Evolutionary conservation across 2,329 filamentous ascomycete genomes (phyloP).

Genomic region (Ophiostoma pallidulum): DNA sequence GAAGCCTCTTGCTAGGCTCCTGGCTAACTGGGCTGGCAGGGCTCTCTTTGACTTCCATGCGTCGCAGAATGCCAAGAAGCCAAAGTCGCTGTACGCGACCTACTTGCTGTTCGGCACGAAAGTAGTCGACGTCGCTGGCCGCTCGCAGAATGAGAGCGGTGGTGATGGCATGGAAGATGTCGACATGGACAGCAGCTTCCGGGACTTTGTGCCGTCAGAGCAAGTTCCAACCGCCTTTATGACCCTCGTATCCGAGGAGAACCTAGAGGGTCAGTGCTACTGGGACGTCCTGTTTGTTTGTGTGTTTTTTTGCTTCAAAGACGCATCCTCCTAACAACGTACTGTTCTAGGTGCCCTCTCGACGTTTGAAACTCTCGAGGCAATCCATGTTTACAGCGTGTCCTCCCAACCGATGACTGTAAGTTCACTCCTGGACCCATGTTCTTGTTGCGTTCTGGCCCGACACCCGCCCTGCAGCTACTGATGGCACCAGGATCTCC

Average conservation of each 20-base stretch:
- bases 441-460: background rate
- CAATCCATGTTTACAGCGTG: slow-evolving; percentile 83
- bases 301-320: too few species aligned
- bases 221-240: slow-evolving; percentile 48
- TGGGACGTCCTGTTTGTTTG: too few species aligned
- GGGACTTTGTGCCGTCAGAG: slow-evolving; percentile 40
- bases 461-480: too few species aligned
- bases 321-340: too few species aligned
- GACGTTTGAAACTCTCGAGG: slow-evolving; percentile 62
- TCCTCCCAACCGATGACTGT: slow-evolving; percentile 60
- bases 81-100: slow-evolving; percentile 76
- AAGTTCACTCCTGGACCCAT: slow-evolving; percentile 12
- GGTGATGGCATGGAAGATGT: slow-evolving; percentile 49
- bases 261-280: slow-evolving; percentile 56
- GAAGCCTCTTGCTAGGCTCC: background rate
- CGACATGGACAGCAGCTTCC: slow-evolving; percentile 58
- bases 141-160: background rate
- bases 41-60: slow-evolving; percentile 83
- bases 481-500: slow-evolving; percentile 41
- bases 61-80: slow-evolving; percentile 64
- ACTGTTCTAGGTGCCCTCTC: slow-evolving; percentile 49
- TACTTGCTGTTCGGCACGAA: slow-evolving; percentile 74
- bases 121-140: slow-evolving; percentile 25
- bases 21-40: slow-evolving; percentile 33
- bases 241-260: slow-evolving; percentile 61